phyloP scores from a whole-genome alignment of 208 protist species.

The Balamuthia mandrillaris region DNA sequence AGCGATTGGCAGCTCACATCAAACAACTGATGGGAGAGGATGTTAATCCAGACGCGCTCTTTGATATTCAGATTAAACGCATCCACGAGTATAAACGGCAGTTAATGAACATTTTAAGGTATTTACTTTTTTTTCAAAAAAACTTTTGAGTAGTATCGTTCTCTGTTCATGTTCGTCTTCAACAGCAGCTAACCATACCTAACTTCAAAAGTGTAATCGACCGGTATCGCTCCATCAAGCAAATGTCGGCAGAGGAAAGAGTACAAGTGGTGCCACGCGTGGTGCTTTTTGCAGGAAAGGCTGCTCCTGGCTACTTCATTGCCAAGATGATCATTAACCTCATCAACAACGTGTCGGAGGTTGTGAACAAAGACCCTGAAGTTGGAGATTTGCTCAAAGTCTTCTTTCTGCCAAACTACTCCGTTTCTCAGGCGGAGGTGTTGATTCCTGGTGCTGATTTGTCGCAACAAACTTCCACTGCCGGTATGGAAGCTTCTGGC shows the following conservation, averaged over 20 bases:
- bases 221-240: slow-evolving; percentile 68
- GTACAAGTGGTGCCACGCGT: slow-evolving; percentile 49
- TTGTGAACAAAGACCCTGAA: slow-evolving; percentile 75
- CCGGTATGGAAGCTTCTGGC: slow-evolving; percentile 80
- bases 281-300: slow-evolving; percentile 81
- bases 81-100: slow-evolving; percentile 92
- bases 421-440: slow-evolving; percentile 78
- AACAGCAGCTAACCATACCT: too few relatives aligned
- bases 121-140: not conserved
- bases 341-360: slow-evolving; percentile 76
- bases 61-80: slow-evolving; percentile 82
- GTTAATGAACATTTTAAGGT: slow-evolving; percentile 76
- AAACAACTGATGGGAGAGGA: slow-evolving; percentile 57
- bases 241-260: slow-evolving; percentile 47
- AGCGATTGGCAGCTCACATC: slow-evolving; percentile 65
- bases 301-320: slow-evolving; percentile 78
- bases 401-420: slow-evolving; percentile 85
- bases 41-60: slow-evolving; percentile 67
- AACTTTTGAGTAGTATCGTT: not conserved
- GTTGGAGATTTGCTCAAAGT: slow-evolving; percentile 73
- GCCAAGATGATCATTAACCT: slow-evolving; percentile 85
- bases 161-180: not conserved
- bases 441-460: slow-evolving; percentile 83
- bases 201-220: slow-evolving; percentile 68
- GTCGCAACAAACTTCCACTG: slow-evolving; percentile 83